Evolutionary conservation across 306 rosid genomes (phyloP).

Genomic region (Pyrus communis): DNA sequence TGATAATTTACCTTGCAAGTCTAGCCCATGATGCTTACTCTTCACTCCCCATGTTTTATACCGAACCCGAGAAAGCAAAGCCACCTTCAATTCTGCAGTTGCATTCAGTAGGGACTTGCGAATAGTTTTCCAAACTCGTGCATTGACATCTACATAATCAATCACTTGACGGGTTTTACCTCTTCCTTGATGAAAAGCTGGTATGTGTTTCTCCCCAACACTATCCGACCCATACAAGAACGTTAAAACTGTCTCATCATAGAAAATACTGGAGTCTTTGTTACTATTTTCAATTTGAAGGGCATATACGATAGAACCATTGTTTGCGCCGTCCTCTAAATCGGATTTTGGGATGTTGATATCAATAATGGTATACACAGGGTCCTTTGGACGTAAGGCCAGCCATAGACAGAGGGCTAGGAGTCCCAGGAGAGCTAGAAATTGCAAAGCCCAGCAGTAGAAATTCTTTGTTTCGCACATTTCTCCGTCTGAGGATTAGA

Average conservation of each 20-base stretch:
- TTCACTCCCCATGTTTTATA: slow-evolving; percentile 46
- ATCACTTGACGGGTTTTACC: background rate
- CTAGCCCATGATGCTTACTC: slow-evolving; percentile 36
- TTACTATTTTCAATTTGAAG: slow-evolving; percentile 38
- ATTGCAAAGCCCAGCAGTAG: slow-evolving; percentile 14
- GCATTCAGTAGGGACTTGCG: slow-evolving; percentile 25
- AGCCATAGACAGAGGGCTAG: slow-evolving; percentile 34
- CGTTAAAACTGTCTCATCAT: slow-evolving; percentile 17
- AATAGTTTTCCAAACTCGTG: slow-evolving; percentile 20
- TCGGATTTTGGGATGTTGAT: slow-evolving; percentile 22
- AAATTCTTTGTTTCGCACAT: slow-evolving; percentile 22
- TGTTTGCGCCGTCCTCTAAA: background rate
- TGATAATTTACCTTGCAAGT: slow-evolving; percentile 15
- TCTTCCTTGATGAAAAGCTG: slow-evolving; percentile 25
- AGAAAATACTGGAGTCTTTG: slow-evolving; percentile 32
- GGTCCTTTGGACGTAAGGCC: slow-evolving; percentile 26
- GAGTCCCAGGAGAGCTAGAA: slow-evolving; percentile 26
- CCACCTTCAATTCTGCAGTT: slow-evolving; percentile 36
- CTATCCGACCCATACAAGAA: slow-evolving; percentile 31
- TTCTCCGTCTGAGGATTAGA: background rate
- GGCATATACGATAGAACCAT: slow-evolving; percentile 18
- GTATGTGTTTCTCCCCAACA: slow-evolving; percentile 28
- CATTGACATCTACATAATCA: slow-evolving; percentile 1
- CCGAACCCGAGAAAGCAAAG: slow-evolving; percentile 18
- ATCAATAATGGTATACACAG: slow-evolving; percentile 23